These are phyloP conservation scores for Eremothecium gossypii DNA, from an alignment of 1,139 yeast species.

Conservation along the genomic window DNA sequence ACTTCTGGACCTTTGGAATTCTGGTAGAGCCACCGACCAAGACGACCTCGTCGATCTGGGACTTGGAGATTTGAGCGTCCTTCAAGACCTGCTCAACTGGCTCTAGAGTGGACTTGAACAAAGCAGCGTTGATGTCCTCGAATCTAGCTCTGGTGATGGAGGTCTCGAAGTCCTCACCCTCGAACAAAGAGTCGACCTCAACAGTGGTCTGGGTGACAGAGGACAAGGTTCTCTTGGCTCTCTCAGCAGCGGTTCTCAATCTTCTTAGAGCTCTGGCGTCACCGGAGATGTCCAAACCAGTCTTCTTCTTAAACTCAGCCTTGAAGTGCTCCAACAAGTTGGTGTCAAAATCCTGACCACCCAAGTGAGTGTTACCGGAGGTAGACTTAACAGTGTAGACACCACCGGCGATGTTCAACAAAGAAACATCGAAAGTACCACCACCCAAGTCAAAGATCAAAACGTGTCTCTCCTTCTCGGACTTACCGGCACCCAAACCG, in stretches of 20 bases:
- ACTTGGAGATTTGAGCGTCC: slow-evolving; percentile 88
- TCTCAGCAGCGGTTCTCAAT: slow-evolving; percentile 98
- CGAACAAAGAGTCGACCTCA: slow-evolving; percentile 93
- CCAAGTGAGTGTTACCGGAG: slow-evolving; percentile 99
- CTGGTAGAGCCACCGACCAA: slow-evolving; percentile 99
- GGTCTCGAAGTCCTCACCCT: slow-evolving; percentile 95
- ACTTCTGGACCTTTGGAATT: slow-evolving; percentile 98
- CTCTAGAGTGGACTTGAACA: slow-evolving; percentile 91
- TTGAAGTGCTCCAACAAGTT: slow-evolving; percentile 91
- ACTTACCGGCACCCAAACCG: slow-evolving; percentile 94
- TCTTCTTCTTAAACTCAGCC: slow-evolving; percentile 94
- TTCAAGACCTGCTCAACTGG: slow-evolving; percentile 98
- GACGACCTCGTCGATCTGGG: slow-evolving; percentile 89
- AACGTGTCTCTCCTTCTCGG: slow-evolving; percentile 79
- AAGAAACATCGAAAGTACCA: slow-evolving; percentile 97
- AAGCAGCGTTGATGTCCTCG: slow-evolving; percentile 93
- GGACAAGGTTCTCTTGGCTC: slow-evolving; percentile 98
- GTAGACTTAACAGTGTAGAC: slow-evolving; percentile 99
- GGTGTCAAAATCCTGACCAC: slow-evolving; percentile 99
- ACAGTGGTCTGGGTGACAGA: slow-evolving; percentile 94
- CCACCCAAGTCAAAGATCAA: slow-evolving; percentile 96
- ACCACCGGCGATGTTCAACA: slow-evolving; percentile 96
- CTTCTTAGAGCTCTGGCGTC: slow-evolving; percentile 97
- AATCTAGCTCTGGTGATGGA: slow-evolving; percentile 98
- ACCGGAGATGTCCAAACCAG: slow-evolving; percentile 81